These are phyloP conservation scores for Cicer bijugum DNA, from an alignment of 306 rosid species.

Conservation along the genomic window DNA sequence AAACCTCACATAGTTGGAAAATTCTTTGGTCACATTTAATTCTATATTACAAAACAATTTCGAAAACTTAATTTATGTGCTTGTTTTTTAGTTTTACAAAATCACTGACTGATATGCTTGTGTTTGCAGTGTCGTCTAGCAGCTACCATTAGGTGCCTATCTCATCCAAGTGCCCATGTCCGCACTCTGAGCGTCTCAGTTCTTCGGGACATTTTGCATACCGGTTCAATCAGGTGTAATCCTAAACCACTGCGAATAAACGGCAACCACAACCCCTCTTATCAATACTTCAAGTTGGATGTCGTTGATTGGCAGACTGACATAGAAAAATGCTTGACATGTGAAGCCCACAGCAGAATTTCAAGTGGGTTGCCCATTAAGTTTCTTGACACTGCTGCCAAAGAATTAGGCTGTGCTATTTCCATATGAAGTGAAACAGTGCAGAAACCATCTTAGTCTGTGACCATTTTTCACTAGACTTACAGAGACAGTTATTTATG, in stretches of 20 bases:
- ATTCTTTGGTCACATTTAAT: neutral
- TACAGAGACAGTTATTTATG: slow-evolving; percentile 26
- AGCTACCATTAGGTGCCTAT: slow-evolving; percentile 79
- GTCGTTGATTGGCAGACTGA: slow-evolving; percentile 81
- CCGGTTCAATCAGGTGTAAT: slow-evolving; percentile 61
- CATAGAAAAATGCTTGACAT: slow-evolving; percentile 76
- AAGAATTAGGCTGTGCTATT: slow-evolving; percentile 78
- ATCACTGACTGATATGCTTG: slow-evolving; percentile 35
- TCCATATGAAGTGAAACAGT: slow-evolving; percentile 56
- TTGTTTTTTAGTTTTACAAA: neutral
- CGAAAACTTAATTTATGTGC: neutral
- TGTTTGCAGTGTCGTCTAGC: slow-evolving; percentile 84
- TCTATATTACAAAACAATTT: slow-evolving; percentile 5
- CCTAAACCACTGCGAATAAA: slow-evolving; percentile 55
- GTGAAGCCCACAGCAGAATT: slow-evolving; percentile 88
- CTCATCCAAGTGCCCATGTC: slow-evolving; percentile 92
- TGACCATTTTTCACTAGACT: slow-evolving; percentile 52
- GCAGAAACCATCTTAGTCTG: slow-evolving; percentile 47
- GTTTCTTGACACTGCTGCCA: slow-evolving; percentile 77
- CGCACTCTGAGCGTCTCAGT: slow-evolving; percentile 88
- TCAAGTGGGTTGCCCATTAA: slow-evolving; percentile 69
- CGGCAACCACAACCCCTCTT: slow-evolving; percentile 57
- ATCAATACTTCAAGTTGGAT: slow-evolving; percentile 60
- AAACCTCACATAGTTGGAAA: neutral
- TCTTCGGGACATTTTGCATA: slow-evolving; percentile 79